Percentiles rank a stretch among this genome's conserved stretches.
Conservation (phyloP, 306 rosid genomes). For the Trifolium subterraneum region DNA sequence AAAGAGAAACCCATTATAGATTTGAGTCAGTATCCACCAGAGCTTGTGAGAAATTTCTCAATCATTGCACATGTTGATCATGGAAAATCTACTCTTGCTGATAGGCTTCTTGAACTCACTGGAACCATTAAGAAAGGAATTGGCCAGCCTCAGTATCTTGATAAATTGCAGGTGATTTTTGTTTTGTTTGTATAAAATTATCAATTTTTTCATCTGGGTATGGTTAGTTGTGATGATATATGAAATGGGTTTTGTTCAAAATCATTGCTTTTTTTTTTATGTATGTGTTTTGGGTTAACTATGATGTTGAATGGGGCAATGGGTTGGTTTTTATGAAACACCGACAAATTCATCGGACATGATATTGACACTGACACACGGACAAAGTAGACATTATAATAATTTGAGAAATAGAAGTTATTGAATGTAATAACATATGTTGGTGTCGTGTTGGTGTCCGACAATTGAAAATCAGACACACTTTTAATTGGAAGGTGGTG, state of each 20-base stretch:
- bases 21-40: constrained; percentile 74
- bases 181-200: neutral
- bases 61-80: constrained; percentile 83
- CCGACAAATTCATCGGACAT: neutral
- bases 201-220: neutral
- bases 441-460: neutral
- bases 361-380: neutral
- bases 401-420: neutral
- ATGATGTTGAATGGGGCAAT: constrained; percentile 12
- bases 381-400: neutral
- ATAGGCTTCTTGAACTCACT: constrained; percentile 88
- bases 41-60: constrained; percentile 83
- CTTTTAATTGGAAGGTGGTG: too few relatives aligned
- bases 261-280: constrained; percentile 17
- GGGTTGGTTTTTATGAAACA: neutral
- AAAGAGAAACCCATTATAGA: constrained; percentile 54
- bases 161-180: constrained; percentile 72
- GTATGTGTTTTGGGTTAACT: constrained; percentile 4
- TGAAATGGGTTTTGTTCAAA: constrained; percentile 28
- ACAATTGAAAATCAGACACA: neutral
- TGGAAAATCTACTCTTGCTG: constrained; percentile 87
- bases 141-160: constrained; percentile 94
- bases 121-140: constrained; percentile 91
- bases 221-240: neutral
- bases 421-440: neutral